Evolutionary conservation across 257 asterid species (phyloP), one percentile per base, ranked within the genome.

Genomic region (Thymus quinquecostatus): DNA sequence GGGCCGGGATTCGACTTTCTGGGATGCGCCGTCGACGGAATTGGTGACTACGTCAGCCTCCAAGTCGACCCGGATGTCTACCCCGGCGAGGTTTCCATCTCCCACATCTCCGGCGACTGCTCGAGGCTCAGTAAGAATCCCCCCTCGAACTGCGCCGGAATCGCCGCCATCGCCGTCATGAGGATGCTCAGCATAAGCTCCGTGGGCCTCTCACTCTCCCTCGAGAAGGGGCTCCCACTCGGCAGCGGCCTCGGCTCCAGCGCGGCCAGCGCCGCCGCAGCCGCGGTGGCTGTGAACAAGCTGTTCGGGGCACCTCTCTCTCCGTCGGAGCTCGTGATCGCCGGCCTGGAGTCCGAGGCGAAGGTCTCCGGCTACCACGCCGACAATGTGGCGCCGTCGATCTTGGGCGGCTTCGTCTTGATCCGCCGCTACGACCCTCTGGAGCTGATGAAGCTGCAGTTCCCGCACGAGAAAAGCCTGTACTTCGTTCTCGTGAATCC

Each of bases 211-310:
- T 87, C 96, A 1, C 92, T 92, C 55, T 90, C 98, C 3, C 96
- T 92, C 43, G 93, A 92, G 55, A 92, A 90, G 53, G 98, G 98
- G 5, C 82, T 92, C 64, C 98, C 98, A 2, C 84, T 92, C 34
- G 98, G 97, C 45, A 85, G 93, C 29, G 97, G 98, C 47, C 88
- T 92, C 1, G 98, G 98, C 14, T 92, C 98, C 5, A 38, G 44
- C 66, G 96, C 98, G 4, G 98, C 97, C 54, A 92, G 97, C 79
- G 98, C 98, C 5, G 97, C 96, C 7, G 98, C 98, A 0, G 95
- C 96, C 1, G 98, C 97, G 5, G 95, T 90, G 10, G 90, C 95
- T 0, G 97, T 92, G 0, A 92, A 92, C 27, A 97, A 88, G 62
- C n/a, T 92, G 1, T 92, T 92, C 43, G 96, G 98, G 0, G 43